phyloP scores from a whole-genome alignment of 257 asterid species.

The Haberlea rhodopensis region DNA sequence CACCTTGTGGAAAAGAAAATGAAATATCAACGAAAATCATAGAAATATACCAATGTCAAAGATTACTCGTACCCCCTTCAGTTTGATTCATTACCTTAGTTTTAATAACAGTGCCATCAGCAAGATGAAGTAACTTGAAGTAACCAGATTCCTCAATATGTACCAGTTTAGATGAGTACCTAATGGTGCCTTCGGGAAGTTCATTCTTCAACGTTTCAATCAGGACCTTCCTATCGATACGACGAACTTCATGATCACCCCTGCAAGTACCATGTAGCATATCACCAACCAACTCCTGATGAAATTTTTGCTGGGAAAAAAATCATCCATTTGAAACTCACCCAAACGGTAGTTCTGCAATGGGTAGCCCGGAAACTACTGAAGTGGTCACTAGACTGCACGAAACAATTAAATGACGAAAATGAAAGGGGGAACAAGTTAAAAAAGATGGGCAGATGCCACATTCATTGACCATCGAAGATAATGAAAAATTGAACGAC shows the following conservation, averaged over 20 bases:
- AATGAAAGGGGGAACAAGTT: neutral
- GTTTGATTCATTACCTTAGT: slow-evolving; percentile 32
- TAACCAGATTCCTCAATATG: slow-evolving; percentile 34
- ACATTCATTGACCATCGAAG: neutral
- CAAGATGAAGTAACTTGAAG: slow-evolving; percentile 38
- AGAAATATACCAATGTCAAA: too few species aligned
- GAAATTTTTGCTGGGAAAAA: neutral
- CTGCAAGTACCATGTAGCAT: slow-evolving; percentile 25
- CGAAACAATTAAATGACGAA: neutral
- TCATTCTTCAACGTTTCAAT: slow-evolving; percentile 37
- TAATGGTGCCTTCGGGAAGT: slow-evolving; percentile 41
- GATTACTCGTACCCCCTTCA: too few species aligned
- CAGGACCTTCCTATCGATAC: slow-evolving; percentile 38
- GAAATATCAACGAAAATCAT: too few species aligned
- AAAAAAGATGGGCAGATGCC: neutral
- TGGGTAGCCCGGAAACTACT: slow-evolving; percentile 33
- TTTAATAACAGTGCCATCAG: slow-evolving; percentile 38
- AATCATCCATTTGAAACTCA: slow-evolving; percentile 24
- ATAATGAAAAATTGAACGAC: neutral
- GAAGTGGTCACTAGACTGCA: slow-evolving; percentile 35
- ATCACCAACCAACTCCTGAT: neutral
- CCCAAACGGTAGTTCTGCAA: slow-evolving; percentile 37
- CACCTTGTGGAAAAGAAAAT: slow-evolving; percentile 24
- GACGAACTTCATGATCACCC: slow-evolving; percentile 40
- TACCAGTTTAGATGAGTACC: slow-evolving; percentile 38